Conservation (phyloP, 2,329 filamentous ascomycete species). For the Alternaria infectoria region DNA sequence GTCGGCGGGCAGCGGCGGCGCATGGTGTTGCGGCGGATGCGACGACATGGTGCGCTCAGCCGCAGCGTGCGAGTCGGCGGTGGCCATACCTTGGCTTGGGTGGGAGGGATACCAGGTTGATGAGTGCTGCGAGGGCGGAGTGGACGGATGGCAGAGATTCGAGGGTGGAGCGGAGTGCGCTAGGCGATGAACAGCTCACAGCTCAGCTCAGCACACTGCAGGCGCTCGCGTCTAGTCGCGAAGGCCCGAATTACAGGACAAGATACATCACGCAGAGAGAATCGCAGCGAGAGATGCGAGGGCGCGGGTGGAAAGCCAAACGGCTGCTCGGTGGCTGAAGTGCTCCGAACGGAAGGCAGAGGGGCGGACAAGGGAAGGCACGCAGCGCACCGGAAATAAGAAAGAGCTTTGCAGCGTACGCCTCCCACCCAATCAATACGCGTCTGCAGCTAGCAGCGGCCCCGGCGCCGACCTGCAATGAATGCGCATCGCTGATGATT, state of each 20-base stretch:
- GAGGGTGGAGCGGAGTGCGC: slow-evolving; percentile 33
- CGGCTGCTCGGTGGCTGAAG: slow-evolving; percentile 13
- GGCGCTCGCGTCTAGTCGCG: slow-evolving; percentile 11
- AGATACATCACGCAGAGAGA: slow-evolving; percentile 6
- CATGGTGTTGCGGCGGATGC: slow-evolving; percentile 29
- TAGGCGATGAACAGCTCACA: slow-evolving; percentile 10
- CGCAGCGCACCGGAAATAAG: slow-evolving; percentile 23
- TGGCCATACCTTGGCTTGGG: slow-evolving; percentile 33
- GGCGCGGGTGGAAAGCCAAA: slow-evolving; percentile 1
- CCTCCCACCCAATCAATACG: slow-evolving; percentile 29
- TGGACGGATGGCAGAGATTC: slow-evolving; percentile 18
- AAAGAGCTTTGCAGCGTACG: slow-evolving; percentile 18
- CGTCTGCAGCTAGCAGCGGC: not conserved
- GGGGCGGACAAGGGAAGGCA: not conserved
- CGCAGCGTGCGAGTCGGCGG: slow-evolving; percentile 26
- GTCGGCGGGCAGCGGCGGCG: slow-evolving; percentile 30
- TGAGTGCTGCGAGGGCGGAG: slow-evolving; percentile 13
- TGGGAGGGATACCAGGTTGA: slow-evolving; percentile 21
- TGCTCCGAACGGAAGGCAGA: slow-evolving; percentile 4
- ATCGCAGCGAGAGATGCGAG: not conserved
- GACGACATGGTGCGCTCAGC: slow-evolving; percentile 31
- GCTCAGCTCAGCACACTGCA: slow-evolving; percentile 12
- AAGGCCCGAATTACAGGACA: slow-evolving; percentile 5
- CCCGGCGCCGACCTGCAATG: slow-evolving; percentile 1
- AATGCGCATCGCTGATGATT: slow-evolving; percentile 6